These are phyloP conservation scores for Penicillium bialowiezense DNA, from an alignment of 495 filamentous ascomycete genomes.

Conservation along the genomic window DNA sequence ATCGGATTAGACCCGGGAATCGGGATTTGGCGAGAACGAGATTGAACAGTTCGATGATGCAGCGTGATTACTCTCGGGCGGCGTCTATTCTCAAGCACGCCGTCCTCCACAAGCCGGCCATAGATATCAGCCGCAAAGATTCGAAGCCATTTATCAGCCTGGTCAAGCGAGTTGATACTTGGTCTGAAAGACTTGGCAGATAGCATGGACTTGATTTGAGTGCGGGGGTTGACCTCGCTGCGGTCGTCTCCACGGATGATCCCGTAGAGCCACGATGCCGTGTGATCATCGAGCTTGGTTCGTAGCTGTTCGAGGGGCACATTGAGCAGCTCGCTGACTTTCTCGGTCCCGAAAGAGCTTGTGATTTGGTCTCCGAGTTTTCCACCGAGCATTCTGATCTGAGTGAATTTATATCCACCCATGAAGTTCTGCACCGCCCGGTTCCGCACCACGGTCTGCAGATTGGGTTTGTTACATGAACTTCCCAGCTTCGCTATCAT, in stretches of 20 bases:
- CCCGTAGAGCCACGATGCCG: constrained; percentile 82
- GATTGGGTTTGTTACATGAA: constrained; percentile 86
- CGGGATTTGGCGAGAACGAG: constrained; percentile 66
- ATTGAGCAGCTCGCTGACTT: constrained; percentile 70
- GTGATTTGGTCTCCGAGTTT: constrained; percentile 88
- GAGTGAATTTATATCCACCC: constrained; percentile 85
- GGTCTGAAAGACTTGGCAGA: constrained; percentile 95
- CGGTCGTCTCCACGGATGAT: constrained; percentile 81
- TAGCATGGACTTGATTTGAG: constrained; percentile 97
- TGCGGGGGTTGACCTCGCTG: constrained; percentile 87
- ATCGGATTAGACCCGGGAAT: constrained; percentile 75
- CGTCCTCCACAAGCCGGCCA: constrained; percentile 85
- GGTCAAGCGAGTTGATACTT: constrained; percentile 72
- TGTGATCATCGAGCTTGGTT: constrained; percentile 78
- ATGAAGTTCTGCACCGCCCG: constrained; percentile 80
- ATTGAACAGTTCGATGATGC: constrained; percentile 70
- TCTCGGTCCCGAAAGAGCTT: constrained; percentile 73
- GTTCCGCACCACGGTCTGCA: constrained; percentile 86
- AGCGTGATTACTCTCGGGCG: constrained; percentile 81
- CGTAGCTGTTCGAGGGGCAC: constrained; percentile 77
- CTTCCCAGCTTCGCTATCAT: constrained; percentile 94
- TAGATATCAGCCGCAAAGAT: constrained; percentile 95
- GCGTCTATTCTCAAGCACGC: constrained; percentile 82
- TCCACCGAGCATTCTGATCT: constrained; percentile 93
- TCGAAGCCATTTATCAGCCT: constrained; percentile 80